Evolutionary conservation across 768 basidiomycete species (phyloP).

Genomic region (Russula sp.): DNA sequence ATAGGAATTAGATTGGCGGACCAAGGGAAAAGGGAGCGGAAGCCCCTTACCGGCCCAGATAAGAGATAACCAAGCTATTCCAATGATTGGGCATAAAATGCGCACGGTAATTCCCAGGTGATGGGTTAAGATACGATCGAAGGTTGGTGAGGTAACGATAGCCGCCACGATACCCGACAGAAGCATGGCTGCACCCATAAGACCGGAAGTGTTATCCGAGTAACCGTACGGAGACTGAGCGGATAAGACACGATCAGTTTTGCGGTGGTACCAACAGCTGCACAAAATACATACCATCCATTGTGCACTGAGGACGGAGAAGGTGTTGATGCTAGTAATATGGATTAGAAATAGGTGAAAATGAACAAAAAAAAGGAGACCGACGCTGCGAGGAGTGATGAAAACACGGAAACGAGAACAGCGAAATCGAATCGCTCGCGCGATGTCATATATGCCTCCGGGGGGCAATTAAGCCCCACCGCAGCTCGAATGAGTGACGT

Average conservation of each 20-base stretch:
- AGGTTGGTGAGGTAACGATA: slow-evolving; percentile 59
- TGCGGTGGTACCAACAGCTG: background rate
- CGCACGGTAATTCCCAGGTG: slow-evolving; percentile 56
- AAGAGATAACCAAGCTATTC: slow-evolving; percentile 58
- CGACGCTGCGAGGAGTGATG: slow-evolving; percentile 55
- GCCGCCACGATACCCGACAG: slow-evolving; percentile 67
- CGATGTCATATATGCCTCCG: slow-evolving; percentile 48
- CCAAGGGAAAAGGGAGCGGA: background rate
- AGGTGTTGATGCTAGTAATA: slow-evolving; percentile 45
- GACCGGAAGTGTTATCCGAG: slow-evolving; percentile 52
- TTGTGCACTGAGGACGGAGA: slow-evolving; percentile 59
- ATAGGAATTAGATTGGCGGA: background rate
- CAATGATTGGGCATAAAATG: slow-evolving; percentile 53
- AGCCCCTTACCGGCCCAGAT: slow-evolving; percentile 66
- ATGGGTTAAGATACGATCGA: slow-evolving; percentile 77
- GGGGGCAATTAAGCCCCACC: slow-evolving; percentile 35
- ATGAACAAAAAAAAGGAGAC: slow-evolving; percentile 24
- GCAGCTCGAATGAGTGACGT: slow-evolving; percentile 47
- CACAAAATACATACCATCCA: slow-evolving; percentile 45
- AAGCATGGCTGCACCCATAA: slow-evolving; percentile 63
- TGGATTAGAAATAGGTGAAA: background rate
- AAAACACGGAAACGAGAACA: slow-evolving; percentile 54
- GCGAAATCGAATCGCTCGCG: slow-evolving; percentile 67
- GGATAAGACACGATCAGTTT: background rate
- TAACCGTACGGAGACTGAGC: slow-evolving; percentile 66